Percentiles rank a stretch among this genome's conserved stretches.
Evolutionary conservation across 768 basidiomycete genomes (phyloP).

Genomic region (Candolleomyces eurysporus): DNA sequence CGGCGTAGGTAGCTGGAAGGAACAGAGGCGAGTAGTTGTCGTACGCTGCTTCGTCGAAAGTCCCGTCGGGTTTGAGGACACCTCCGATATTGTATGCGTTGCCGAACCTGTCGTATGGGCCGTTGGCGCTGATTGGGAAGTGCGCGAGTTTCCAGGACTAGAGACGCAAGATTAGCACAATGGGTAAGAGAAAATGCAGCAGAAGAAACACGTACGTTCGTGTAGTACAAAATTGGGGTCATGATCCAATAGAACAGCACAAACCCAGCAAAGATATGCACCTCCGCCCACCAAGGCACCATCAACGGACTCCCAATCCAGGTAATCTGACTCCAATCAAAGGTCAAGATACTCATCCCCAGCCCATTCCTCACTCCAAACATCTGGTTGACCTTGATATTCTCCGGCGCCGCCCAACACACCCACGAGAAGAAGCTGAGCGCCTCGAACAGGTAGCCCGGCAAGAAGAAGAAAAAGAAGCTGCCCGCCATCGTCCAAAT

Average conservation of each 20-base stretch:
- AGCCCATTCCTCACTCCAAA: conserved; percentile 84
- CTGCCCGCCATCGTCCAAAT: conserved; percentile 57
- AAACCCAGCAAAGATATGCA: conserved; percentile 86
- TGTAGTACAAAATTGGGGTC: conserved; percentile 87
- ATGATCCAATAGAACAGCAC: conserved; percentile 92
- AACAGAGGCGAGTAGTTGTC: conserved; percentile 84
- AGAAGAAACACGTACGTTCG: conserved; percentile 81
- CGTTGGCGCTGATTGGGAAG: conserved; percentile 81
- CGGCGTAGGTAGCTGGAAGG: conserved; percentile 84
- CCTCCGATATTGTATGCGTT: conserved; percentile 67
- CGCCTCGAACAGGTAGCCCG: conserved; percentile 88
- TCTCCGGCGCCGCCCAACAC: conserved; percentile 88
- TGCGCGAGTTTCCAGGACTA: conserved; percentile 82
- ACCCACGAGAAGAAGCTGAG: conserved; percentile 87
- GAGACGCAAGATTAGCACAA: not conserved
- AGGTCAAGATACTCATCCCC: conserved; percentile 88
- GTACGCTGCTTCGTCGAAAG: conserved; percentile 78
- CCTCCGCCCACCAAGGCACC: conserved; percentile 97
- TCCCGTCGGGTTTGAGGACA: conserved; percentile 63
- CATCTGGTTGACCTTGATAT: conserved; percentile 83
- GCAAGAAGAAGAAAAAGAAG: conserved; percentile 91
- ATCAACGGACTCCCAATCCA: conserved; percentile 55
- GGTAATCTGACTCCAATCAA: conserved; percentile 81
- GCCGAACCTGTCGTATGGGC: conserved; percentile 84
- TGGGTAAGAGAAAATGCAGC: conserved; percentile 49